Percentiles rank a stretch among this genome's conserved stretches.
Evolutionary conservation across 805 yeast species (phyloP).

Genomic region (Myxozyma vanderwaltii): DNA sequence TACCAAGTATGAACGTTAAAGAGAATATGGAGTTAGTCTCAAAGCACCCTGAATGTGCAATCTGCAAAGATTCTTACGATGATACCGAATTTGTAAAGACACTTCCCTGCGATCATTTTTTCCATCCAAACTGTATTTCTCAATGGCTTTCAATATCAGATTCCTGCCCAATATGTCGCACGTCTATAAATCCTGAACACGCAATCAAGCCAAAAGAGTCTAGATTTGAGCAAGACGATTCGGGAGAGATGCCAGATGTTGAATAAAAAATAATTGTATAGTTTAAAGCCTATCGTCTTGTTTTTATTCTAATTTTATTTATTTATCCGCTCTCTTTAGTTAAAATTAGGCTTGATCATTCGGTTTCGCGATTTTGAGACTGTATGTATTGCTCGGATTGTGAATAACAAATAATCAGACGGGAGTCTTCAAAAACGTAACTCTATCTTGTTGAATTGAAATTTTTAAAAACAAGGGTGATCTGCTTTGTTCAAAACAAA

Average conservation of each 20-base stretch:
- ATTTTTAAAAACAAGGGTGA: no score
- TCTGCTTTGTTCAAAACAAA: no score
- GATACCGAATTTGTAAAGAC: conserved; percentile 11
- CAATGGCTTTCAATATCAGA: conserved; percentile 35
- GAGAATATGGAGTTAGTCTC: conserved; percentile 8
- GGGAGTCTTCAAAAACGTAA: no score
- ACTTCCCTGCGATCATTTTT: conserved; percentile 34
- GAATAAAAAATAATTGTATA: no score
- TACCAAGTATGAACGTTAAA: conserved; percentile 7
- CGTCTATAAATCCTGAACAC: conserved; percentile 1
- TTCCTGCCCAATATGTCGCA: conserved; percentile 35
- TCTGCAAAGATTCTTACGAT: conserved; percentile 32
- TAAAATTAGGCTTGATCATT: no score
- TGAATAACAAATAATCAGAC: background rate
- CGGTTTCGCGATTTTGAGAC: no score
- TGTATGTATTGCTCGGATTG: no score
- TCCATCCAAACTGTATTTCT: conserved; percentile 33
- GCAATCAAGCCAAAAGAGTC: conserved; percentile 12
- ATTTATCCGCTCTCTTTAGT: no score
- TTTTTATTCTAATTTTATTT: no score
- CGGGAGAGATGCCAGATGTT: background rate
- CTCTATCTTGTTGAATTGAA: no score
- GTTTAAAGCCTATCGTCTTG: no score
- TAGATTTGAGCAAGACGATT: background rate
- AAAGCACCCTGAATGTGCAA: conserved; percentile 30